A percentile compares a stretch with the other conserved stretches of the same genome.
Evolutionary conservation across 1,284 basidiomycete species (phyloP).

Genomic region (Fistulina hepatica): DNA sequence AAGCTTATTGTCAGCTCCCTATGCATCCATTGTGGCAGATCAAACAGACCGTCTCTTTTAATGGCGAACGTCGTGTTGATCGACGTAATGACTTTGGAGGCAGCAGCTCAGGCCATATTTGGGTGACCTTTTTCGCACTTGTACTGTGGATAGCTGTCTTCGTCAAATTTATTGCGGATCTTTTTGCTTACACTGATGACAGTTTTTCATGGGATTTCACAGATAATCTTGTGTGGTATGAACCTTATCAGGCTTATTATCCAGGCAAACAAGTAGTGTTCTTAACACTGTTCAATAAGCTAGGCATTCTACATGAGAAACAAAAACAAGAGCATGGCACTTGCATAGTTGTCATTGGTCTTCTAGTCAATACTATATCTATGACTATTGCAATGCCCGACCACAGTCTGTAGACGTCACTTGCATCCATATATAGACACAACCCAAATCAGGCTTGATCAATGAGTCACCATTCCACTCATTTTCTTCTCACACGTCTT

Average conservation of each 20-base stretch:
- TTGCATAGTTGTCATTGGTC: conserved; percentile 26
- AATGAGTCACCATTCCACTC: too few relatives aligned
- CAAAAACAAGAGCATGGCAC: conserved; percentile 28
- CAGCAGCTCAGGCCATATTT: conserved; percentile 18
- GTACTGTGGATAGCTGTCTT: conserved; percentile 25
- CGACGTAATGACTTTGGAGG: conserved; percentile 23
- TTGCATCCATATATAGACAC: too few relatives aligned
- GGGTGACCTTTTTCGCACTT: conserved; percentile 21
- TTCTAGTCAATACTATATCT: conserved; percentile 22
- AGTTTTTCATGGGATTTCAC: conserved; percentile 20
- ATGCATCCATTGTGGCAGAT: conserved; percentile 32
- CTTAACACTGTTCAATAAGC: conserved; percentile 28
- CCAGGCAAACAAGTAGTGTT: conserved; percentile 24
- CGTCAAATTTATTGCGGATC: conserved; percentile 13
- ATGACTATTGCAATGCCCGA: conserved; percentile 23
- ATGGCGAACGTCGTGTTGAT: conserved; percentile 18
- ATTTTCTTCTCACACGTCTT: too few relatives aligned
- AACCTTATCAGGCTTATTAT: conserved; percentile 18
- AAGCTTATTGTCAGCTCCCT: conserved; percentile 26
- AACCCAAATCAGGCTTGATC: too few relatives aligned
- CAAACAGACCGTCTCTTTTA: conserved; percentile 26
- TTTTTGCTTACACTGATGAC: conserved; percentile 27
- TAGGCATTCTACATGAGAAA: conserved; percentile 28
- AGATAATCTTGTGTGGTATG: conserved; percentile 17
- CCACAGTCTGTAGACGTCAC: too few relatives aligned